Percentiles rank a stretch among this genome's conserved stretches.
These are phyloP conservation scores for Phytophthora macrochlamydospora DNA, from an alignment of 352 stramenopile genomes.

Conservation along the genomic window DNA sequence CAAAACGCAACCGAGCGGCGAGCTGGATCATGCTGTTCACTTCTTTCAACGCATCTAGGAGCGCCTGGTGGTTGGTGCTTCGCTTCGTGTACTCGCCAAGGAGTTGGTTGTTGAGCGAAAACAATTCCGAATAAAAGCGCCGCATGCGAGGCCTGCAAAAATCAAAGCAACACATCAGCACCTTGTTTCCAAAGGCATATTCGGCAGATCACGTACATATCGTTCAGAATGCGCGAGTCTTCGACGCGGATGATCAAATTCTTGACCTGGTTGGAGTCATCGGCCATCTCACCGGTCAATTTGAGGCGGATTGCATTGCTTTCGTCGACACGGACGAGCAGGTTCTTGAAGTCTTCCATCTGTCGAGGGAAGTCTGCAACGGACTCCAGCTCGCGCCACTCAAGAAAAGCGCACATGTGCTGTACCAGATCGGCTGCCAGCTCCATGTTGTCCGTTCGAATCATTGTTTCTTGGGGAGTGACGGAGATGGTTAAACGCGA, in stretches of 20 bases:
- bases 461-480: slow-evolving; percentile 55
- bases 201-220: slow-evolving; percentile 76
- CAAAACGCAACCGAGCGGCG: slow-evolving; percentile 86
- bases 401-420: slow-evolving; percentile 82
- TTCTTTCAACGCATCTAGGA: slow-evolving; percentile 91
- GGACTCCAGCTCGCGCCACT: slow-evolving; percentile 88
- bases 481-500: slow-evolving; percentile 54
- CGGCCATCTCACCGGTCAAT: slow-evolving; percentile 93
- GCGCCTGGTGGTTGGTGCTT: slow-evolving; percentile 90
- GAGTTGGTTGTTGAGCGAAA: slow-evolving; percentile 91
- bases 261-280: slow-evolving; percentile 92
- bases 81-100: slow-evolving; percentile 93
- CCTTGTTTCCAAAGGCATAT: too few relatives aligned
- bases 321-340: slow-evolving; percentile 83
- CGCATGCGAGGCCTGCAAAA: slow-evolving; percentile 69
- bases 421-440: slow-evolving; percentile 89
- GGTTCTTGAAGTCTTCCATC: slow-evolving; percentile 82
- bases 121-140: slow-evolving; percentile 91
- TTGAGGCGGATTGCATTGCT: slow-evolving; percentile 90
- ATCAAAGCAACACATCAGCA: background rate
- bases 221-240: slow-evolving; percentile 91
- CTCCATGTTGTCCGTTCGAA: slow-evolving; percentile 88
- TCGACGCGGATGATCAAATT: slow-evolving; percentile 91
- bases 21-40: slow-evolving; percentile 94
- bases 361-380: slow-evolving; percentile 87